Evolutionary conservation across 805 yeast species (phyloP).

Genomic region (Wickerhamiella dianesei): DNA sequence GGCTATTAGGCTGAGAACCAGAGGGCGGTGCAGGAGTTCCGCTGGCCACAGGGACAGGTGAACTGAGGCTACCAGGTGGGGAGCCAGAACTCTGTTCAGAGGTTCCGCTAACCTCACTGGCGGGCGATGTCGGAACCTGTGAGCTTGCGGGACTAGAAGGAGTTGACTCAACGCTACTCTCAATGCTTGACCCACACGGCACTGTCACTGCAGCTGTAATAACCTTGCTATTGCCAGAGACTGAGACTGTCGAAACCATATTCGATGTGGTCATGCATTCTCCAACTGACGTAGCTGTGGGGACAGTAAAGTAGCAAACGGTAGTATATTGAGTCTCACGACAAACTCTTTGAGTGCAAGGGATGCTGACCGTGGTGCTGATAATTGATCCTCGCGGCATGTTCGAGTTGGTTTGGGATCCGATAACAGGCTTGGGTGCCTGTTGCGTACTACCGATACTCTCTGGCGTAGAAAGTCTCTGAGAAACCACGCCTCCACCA

Average conservation of each 20-base stretch:
- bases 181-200: no score
- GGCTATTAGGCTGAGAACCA: no score
- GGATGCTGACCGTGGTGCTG: constrained; percentile 8
- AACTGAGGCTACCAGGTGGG: no score
- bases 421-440: not conserved
- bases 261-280: constrained; percentile 9
- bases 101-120: no score
- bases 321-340: constrained; percentile 6
- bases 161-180: no score
- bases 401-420: not conserved
- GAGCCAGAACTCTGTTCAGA: no score
- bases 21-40: no score
- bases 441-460: not conserved
- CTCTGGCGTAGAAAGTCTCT: not conserved
- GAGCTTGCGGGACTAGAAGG: no score
- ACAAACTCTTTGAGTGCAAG: constrained; percentile 13
- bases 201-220: constrained; percentile 9
- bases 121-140: no score
- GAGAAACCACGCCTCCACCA: no score
- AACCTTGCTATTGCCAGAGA: constrained; percentile 9
- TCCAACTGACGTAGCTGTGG: constrained; percentile 6
- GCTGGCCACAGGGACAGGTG: no score
- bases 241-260: constrained; percentile 5
- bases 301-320: constrained; percentile 6
- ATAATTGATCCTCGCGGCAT: not conserved